Percentiles rank a stretch among this genome's conserved stretches.
Conservation (phyloP, 257 asterid species). For the Mentha longifolia region DNA sequence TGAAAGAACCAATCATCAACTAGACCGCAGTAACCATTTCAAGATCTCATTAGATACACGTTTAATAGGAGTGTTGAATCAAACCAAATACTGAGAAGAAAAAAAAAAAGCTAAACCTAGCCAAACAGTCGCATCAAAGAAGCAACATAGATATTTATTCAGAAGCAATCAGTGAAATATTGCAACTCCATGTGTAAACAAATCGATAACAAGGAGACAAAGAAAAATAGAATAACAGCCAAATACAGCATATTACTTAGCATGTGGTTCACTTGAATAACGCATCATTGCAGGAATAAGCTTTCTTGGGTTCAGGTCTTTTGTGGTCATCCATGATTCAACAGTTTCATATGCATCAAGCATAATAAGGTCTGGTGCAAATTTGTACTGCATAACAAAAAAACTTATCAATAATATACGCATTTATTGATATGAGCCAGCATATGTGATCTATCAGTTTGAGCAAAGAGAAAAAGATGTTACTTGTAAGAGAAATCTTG, state of each 20-base stretch:
- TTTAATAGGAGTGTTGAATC: constrained; percentile 2
- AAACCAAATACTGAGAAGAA: constrained; percentile 3
- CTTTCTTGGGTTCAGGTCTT: constrained; percentile 87
- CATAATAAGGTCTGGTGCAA: constrained; percentile 96
- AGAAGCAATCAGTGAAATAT: constrained; percentile 16
- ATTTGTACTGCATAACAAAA: constrained; percentile 80
- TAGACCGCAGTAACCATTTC: constrained; percentile 11
- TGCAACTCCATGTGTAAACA: neutral
- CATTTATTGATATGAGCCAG: constrained; percentile 23
- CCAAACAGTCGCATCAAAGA: constrained; percentile 22
- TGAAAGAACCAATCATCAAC: neutral
- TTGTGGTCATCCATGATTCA: constrained; percentile 96
- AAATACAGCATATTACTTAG: constrained; percentile 67
- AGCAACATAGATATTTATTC: constrained; percentile 20
- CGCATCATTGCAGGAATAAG: constrained; percentile 99
- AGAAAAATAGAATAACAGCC: constrained; percentile 23
- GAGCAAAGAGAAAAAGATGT: constrained; percentile 28
- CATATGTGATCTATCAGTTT: constrained; percentile 22
- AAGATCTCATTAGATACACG: constrained; percentile 13
- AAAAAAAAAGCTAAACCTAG: constrained; percentile 10
- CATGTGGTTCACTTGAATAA: constrained; percentile 95
- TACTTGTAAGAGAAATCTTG: constrained; percentile 14
- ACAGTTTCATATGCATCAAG: constrained; percentile 99
- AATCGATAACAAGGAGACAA: constrained; percentile 12
- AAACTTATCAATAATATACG: constrained; percentile 30